Evolutionary conservation across 768 basidiomycete genomes (phyloP), one percentile per base, ranked within the genome.

Genomic region (Tricholoma furcatifolium): DNA sequence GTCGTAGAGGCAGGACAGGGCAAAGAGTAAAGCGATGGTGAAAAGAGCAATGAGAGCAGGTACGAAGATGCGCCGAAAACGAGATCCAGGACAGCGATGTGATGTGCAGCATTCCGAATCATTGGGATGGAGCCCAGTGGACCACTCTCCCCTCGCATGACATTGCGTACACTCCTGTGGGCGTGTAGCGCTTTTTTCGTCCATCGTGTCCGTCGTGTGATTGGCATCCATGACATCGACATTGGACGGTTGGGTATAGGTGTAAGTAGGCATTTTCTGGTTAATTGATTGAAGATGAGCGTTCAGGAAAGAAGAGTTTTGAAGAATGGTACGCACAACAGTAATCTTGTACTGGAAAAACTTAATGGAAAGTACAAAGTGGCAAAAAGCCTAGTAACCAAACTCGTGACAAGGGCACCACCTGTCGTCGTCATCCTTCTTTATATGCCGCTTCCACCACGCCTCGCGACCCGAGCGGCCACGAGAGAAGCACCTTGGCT

Each of bases 21-120:
- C 65, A 11, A 71, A 47, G 8, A 74, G 27, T 1, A 66, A 61
- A 6, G 65, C 67, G 8, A 73, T 43, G 1, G 58, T 60, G 17
- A 77, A 53, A 35, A 77, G 50, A 0, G 62, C 52, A 36, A 71
- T 56, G 1, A 72, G 54, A 6, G 70, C 58, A 2, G 75, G 72
- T 8, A 74, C 40, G 15, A 79, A 55, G 38, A 78, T 48, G 18
- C 62, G 67, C 17, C 64, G 65, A 24, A 56, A 50, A 39, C 45
- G 48, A 36, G 40, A 43, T 34, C 53, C 23, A 24, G 50, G 56
- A 27, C 43, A 47, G 18, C 36, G 47, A 35, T 6, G 53, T 15
- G 27, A 11, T 11, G 27, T 21, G 20, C 21, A 20, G 6, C 48
- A 43, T 3, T 46, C 48, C 1, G 30, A 32, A 17, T 46, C 45